A percentile compares a stretch with the other conserved stretches of the same genome.
These are phyloP conservation scores for Rhodotorula sp. DNA, from an alignment of 1,284 basidiomycete genomes.

Conservation along the genomic window DNA sequence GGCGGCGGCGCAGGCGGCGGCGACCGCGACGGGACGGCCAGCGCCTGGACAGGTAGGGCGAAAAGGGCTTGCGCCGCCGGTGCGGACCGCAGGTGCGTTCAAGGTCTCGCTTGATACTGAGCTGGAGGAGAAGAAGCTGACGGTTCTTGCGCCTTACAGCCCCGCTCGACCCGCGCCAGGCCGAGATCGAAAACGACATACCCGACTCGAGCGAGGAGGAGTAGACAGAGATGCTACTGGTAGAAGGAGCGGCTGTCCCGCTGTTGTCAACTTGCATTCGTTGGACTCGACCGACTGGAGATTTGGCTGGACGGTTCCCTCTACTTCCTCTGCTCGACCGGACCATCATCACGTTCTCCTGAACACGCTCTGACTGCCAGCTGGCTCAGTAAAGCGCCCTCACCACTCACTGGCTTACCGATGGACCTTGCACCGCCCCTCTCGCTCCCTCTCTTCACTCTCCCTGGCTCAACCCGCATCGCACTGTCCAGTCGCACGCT, in stretches of 20 bases:
- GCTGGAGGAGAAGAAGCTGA: neutral
- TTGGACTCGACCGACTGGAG: too few species aligned
- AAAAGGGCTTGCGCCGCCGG: neutral
- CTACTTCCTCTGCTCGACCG: too few species aligned
- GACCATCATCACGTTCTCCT: too few species aligned
- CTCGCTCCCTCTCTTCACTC: neutral
- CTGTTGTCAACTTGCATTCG: too few species aligned
- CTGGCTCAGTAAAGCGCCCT: too few species aligned
- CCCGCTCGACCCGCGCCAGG: constrained; percentile 4
- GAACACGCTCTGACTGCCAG: too few species aligned
- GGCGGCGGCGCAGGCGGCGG: neutral
- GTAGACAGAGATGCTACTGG: neutral
- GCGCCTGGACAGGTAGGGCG: neutral
- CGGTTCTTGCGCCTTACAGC: neutral
- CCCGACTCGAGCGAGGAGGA: constrained; percentile 19
- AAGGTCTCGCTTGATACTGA: neutral
- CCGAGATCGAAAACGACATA: constrained; percentile 7
- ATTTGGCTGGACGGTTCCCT: too few species aligned
- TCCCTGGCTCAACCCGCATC: neutral
- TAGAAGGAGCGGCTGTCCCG: too few species aligned
- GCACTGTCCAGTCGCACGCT: neutral
- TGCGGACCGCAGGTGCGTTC: neutral
- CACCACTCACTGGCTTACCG: too few species aligned
- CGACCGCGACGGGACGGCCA: neutral
- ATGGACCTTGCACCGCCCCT: neutral